These are phyloP conservation scores for Cystobasidiopsis lactophilus DNA, from an alignment of 768 basidiomycete species.

Conservation along the genomic window DNA sequence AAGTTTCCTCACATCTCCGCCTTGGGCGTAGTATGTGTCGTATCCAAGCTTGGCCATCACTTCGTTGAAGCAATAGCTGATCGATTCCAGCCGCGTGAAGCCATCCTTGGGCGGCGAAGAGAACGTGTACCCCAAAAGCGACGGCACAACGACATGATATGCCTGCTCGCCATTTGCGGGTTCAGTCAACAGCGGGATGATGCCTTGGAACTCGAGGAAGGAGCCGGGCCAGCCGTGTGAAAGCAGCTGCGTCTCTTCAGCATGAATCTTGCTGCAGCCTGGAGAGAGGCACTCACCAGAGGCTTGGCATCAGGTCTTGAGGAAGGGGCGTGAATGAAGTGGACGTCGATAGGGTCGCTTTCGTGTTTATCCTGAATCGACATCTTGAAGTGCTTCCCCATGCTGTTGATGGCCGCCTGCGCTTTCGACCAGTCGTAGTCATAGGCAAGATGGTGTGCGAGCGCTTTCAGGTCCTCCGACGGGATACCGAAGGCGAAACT, in stretches of 20 bases:
- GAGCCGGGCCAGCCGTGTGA: conserved; percentile 2
- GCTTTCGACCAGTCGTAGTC: not conserved
- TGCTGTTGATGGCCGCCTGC: not conserved
- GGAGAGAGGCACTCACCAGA: not conserved
- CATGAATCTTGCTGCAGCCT: no score
- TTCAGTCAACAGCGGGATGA: not conserved
- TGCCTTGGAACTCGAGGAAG: conserved; percentile 18
- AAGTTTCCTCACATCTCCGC: no score
- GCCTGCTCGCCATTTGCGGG: no score
- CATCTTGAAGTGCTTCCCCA: conserved; percentile 8
- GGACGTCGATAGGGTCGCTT: conserved; percentile 6
- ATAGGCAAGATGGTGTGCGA: not conserved
- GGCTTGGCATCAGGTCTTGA: conserved; percentile 16
- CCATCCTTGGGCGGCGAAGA: not conserved
- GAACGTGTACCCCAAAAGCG: conserved; percentile 2
- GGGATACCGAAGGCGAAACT: no score
- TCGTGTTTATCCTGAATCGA: no score
- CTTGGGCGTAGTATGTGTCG: conserved; percentile 4
- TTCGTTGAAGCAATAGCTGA: not conserved
- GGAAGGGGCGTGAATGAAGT: conserved; percentile 18
- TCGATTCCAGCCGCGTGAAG: not conserved
- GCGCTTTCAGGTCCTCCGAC: no score
- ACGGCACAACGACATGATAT: not conserved
- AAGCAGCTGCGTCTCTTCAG: no score
- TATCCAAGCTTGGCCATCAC: conserved; percentile 6